Conservation (phyloP, 2,329 filamentous ascomycete genomes). For the Cytospora schulzeri region DNA sequence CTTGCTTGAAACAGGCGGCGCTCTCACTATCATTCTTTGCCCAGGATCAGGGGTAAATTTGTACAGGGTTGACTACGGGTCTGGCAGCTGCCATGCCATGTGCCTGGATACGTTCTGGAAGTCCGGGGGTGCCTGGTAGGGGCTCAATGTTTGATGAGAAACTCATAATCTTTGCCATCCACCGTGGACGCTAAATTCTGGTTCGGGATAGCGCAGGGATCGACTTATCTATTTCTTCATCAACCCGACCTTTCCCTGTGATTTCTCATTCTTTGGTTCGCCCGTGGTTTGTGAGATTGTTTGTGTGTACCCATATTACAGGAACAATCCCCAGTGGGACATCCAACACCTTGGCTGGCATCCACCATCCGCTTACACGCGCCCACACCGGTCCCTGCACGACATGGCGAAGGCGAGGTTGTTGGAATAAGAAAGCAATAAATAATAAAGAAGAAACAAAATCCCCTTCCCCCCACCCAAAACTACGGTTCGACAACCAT, state of each 20-base stretch:
- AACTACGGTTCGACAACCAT: neutral
- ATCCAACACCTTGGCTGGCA: neutral
- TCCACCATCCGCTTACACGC: neutral
- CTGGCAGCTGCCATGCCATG: neutral
- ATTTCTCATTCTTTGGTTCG: neutral
- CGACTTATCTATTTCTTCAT: neutral
- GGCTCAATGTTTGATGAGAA: neutral
- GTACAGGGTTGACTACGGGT: neutral
- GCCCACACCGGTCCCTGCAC: neutral
- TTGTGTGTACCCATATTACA: neutral
- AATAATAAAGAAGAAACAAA: neutral
- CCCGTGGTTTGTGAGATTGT: neutral
- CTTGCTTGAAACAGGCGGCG: neutral
- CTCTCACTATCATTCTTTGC: neutral
- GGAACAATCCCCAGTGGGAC: neutral
- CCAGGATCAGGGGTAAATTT: no score
- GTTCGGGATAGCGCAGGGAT: neutral
- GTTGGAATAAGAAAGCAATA: neutral
- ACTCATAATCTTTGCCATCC: neutral
- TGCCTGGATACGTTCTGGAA: neutral
- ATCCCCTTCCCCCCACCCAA: no score
- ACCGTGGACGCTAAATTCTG: neutral
- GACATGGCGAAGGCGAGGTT: conserved; percentile 19
- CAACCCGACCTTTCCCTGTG: neutral
- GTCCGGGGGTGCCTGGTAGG: neutral